Evolutionary conservation across 768 basidiomycete species (phyloP).

Genomic region (Trametes coccinea): DNA sequence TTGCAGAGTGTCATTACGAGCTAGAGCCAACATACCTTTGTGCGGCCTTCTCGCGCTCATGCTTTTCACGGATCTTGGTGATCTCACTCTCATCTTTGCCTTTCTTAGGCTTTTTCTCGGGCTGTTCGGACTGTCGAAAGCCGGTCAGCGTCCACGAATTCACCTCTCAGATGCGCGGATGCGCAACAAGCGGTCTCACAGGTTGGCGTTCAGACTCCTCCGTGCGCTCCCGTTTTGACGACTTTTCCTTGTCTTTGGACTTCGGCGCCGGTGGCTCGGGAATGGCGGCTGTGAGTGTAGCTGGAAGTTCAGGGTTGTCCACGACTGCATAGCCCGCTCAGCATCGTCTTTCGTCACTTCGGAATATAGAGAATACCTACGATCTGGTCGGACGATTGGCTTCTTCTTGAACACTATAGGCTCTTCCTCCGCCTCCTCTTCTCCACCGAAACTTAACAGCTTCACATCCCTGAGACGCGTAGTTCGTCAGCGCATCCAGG

Average conservation of each 20-base stretch:
- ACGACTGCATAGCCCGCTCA: conserved; percentile 30
- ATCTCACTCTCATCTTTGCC: conserved; percentile 51
- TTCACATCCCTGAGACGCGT: conserved; percentile 70
- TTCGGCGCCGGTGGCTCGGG: conserved; percentile 1
- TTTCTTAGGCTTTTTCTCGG: conserved; percentile 40
- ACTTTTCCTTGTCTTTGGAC: conserved; percentile 19
- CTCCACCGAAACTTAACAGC: conserved; percentile 83
- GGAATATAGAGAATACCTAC: conserved; percentile 44
- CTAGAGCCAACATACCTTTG: conserved; percentile 49
- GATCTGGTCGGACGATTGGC: conserved; percentile 78
- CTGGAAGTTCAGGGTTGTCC: conserved; percentile 34
- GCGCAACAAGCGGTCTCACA: not conserved
- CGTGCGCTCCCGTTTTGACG: conserved; percentile 19
- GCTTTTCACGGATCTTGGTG: conserved; percentile 71
- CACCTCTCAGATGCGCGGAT: not conserved
- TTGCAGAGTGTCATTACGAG: not conserved
- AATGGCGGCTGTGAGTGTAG: conserved; percentile 16
- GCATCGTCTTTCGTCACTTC: not conserved
- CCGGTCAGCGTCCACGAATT: not conserved
- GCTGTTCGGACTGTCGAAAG: not conserved
- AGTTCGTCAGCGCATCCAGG: no score
- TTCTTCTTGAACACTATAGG: conserved; percentile 68
- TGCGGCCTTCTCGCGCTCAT: conserved; percentile 68
- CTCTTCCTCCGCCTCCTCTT: conserved; percentile 64
- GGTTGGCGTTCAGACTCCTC: conserved; percentile 7